A percentile compares a stretch with the other conserved stretches of the same genome.
Conservation (phyloP, 352 stramenopile genomes). For the Phytophthora pinifolia region DNA sequence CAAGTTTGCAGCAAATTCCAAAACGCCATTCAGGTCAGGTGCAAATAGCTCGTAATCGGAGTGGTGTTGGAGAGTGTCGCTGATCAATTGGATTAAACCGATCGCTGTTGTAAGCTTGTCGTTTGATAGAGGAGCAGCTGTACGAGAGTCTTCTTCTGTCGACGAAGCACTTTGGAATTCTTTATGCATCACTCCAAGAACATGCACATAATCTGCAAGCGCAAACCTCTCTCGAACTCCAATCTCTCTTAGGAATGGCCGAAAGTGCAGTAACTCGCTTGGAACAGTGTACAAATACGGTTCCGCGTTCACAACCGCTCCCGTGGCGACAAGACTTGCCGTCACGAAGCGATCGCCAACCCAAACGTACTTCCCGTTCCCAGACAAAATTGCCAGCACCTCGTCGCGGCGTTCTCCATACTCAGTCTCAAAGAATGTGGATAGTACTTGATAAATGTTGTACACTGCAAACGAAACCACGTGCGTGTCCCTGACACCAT, state of each 20-base stretch:
- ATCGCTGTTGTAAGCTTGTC: constrained; percentile 58
- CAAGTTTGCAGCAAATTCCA: constrained; percentile 46
- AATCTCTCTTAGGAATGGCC: constrained; percentile 58
- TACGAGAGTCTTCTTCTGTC: constrained; percentile 10
- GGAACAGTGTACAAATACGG: constrained; percentile 65
- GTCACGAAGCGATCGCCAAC: constrained; percentile 59
- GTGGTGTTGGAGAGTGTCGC: constrained; percentile 55
- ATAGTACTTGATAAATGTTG: constrained; percentile 57
- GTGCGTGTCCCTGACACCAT: constrained; percentile 31
- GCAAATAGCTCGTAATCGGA: constrained; percentile 59
- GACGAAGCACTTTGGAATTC: constrained; percentile 28
- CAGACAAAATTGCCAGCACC: constrained; percentile 41
- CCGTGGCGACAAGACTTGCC: constrained; percentile 50
- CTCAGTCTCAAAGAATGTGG: constrained; percentile 59
- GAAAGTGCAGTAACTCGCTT: constrained; percentile 65
- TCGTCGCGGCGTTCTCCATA: constrained; percentile 14
- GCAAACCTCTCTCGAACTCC: constrained; percentile 63
- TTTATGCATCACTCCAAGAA: constrained; percentile 52
- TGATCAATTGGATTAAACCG: constrained; percentile 67
- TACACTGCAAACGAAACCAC: constrained; percentile 56
- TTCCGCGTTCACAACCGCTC: constrained; percentile 53
- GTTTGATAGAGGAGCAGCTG: constrained; percentile 27
- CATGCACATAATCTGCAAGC: constrained; percentile 58
- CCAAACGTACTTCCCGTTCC: constrained; percentile 58
- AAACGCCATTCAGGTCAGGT: constrained; percentile 44